Evolutionary conservation across 78 protist genomes (phyloP).

Genomic region (Mastigamoeba balamuthi): DNA sequence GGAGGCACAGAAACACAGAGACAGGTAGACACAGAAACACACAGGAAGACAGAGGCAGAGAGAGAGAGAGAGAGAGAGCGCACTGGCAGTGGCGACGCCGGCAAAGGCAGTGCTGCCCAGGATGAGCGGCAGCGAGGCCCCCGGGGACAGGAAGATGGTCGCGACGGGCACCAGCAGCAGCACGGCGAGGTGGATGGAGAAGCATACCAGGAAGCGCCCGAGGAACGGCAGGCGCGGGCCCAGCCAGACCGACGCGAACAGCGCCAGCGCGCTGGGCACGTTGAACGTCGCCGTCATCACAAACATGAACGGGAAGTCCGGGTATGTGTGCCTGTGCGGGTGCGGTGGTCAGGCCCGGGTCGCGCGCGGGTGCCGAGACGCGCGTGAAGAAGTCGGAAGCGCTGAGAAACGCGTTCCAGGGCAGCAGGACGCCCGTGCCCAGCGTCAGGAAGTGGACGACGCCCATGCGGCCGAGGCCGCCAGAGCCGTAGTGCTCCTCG

Average conservation of each 20-base stretch:
- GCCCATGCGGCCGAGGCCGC: no score
- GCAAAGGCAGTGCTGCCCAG: no score
- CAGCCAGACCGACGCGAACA: not conserved
- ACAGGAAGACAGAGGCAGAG: no score
- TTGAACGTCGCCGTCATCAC: not conserved
- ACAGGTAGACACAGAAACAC: no score
- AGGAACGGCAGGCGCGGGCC: no score
- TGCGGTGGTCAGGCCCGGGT: not conserved
- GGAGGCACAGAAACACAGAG: no score
- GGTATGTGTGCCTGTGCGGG: not conserved
- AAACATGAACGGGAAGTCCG: not conserved
- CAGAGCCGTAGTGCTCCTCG: no score
- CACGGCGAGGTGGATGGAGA: not conserved
- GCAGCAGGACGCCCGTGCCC: not conserved
- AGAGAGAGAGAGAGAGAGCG: no score
- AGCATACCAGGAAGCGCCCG: not conserved
- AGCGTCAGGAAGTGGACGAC: not conserved
- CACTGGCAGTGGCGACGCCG: no score
- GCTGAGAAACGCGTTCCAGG: not conserved
- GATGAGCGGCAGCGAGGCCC: no score
- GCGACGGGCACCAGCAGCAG: not conserved
- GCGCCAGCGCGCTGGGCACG: not conserved
- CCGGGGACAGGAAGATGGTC: not conserved
- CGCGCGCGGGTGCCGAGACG: not conserved
- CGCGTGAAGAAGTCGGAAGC: not conserved